Evolutionary conservation across 345 rosid genomes (phyloP).

Genomic region (Passiflora organensis): DNA sequence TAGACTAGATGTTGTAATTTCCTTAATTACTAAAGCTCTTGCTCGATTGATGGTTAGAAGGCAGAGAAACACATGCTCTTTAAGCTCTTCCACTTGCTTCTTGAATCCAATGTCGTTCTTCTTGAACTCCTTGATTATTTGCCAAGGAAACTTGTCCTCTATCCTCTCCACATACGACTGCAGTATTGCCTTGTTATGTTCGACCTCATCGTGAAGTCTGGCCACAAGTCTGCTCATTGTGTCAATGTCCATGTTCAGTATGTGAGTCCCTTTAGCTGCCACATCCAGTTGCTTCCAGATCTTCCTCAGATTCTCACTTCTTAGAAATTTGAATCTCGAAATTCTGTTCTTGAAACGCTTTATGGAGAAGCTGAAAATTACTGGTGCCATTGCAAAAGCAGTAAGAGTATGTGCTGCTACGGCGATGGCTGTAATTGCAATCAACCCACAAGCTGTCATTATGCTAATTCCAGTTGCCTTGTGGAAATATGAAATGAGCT

Average conservation of each 20-base stretch:
- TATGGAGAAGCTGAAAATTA: slow-evolving; percentile 22
- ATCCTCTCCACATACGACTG: slow-evolving; percentile 28
- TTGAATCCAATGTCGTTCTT: slow-evolving; percentile 29
- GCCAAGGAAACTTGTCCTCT: slow-evolving; percentile 19
- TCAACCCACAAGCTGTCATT: slow-evolving; percentile 29
- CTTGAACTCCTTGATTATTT: slow-evolving; percentile 35
- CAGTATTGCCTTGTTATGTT: slow-evolving; percentile 34
- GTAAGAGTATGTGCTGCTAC: slow-evolving; percentile 36
- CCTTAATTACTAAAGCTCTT: slow-evolving; percentile 31
- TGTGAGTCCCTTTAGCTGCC: slow-evolving; percentile 40
- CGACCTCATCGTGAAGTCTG: slow-evolving; percentile 44
- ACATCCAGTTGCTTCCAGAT: slow-evolving; percentile 32
- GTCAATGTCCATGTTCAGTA: slow-evolving; percentile 41
- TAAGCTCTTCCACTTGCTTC: slow-evolving; percentile 38
- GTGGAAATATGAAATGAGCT: slow-evolving; percentile 19
- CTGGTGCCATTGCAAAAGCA: slow-evolving; percentile 28
- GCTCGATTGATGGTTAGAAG: slow-evolving; percentile 40
- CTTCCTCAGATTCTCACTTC: slow-evolving; percentile 21
- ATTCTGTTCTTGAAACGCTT: slow-evolving; percentile 26
- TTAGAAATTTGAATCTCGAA: slow-evolving; percentile 10
- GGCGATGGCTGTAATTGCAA: slow-evolving; percentile 22
- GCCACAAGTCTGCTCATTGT: slow-evolving; percentile 40
- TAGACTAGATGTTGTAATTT: slow-evolving; percentile 18
- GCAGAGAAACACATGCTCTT: slow-evolving; percentile 41
- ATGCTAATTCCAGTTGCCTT: slow-evolving; percentile 29